Base-by-base conservation (phyloP, 495 filamentous ascomycete genomes). In the Oidiodendron maius region DNA sequence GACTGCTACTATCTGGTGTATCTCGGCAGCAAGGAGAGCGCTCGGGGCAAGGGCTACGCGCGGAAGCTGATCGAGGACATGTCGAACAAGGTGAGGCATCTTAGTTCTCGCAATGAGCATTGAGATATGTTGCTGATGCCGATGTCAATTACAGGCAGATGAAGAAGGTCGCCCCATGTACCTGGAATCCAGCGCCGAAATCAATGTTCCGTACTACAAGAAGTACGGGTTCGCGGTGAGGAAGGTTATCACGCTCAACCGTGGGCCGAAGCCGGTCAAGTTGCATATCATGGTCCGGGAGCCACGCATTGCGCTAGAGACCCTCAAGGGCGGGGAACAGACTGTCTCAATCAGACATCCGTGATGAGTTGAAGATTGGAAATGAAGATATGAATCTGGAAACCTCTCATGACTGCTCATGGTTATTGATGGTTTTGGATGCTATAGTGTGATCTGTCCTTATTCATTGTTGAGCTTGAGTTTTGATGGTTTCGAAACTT, bases 241-340 rank as follows among this genome's bases (percentile, higher is more conserved):
- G 56, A 69, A 64, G 52, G 74, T 76, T 46, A 73, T 91, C 54
- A 64, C 70, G 57, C 70, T 91, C 48, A 69, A 70, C 62, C 59
- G 80, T 16, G 77, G 72, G 24, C 65, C 67, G 42, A 74, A 73
- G 57, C 77, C 78, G n/a, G 74, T 89, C 20, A 71, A 70, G 44
- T 64, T 91, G 55, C 81, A 81, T 58, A 81, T 87, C 68, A 91
- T 91, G 87, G 80, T 87, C 36, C 71, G 86, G 40, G 78, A 86
- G 63, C 78, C 85, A 16, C 10, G 46, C 24, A 17, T 4, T 24
- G 32, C 43, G 16, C 44, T 41, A 8, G 48, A 50, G 51, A 24
- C 41, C 22, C 46, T 47, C 15, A 49, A 48, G 15, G 39, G 16
- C 3, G 46, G 48, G 36, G 48, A 17, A 34, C n/a, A 28, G 43